phyloP scores from a whole-genome alignment of 1,284 basidiomycete species.

The Moniliella sp. region DNA sequence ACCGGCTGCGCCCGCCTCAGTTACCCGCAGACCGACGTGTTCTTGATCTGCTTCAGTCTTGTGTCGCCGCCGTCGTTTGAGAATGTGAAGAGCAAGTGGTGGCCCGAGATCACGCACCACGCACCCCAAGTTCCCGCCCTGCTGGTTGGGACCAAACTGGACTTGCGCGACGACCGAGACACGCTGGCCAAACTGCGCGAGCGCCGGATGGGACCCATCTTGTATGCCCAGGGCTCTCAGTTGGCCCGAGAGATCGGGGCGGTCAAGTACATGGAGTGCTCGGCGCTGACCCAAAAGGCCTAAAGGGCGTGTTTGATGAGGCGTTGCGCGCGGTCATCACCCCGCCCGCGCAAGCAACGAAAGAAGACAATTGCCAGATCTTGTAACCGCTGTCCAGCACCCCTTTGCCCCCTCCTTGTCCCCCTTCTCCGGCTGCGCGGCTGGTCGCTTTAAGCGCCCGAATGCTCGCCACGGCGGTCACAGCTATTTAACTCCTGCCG shows the following conservation, averaged over 20 bases:
- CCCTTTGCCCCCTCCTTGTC: too few relatives aligned
- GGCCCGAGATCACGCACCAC: slow-evolving; percentile 88
- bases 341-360: too few relatives aligned
- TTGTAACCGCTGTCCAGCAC: too few relatives aligned
- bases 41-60: slow-evolving; percentile 85
- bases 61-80: slow-evolving; percentile 78
- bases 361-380: too few relatives aligned
- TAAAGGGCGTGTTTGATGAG: slow-evolving; percentile 75
- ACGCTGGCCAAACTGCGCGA: slow-evolving; percentile 72
- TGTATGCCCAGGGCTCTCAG: slow-evolving; percentile 40
- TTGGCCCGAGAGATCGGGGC: slow-evolving; percentile 81
- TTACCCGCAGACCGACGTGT: slow-evolving; percentile 89
- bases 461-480: too few relatives aligned
- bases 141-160: slow-evolving; percentile 65
- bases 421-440: too few relatives aligned
- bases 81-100: slow-evolving; percentile 88
- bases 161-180: slow-evolving; percentile 65
- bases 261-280: slow-evolving; percentile 73
- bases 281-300: slow-evolving; percentile 66
- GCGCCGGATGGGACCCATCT: slow-evolving; percentile 67
- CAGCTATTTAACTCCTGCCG: too few relatives aligned
- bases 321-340: slow-evolving; percentile 45
- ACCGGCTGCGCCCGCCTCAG: slow-evolving; percentile 70
- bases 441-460: too few relatives aligned
- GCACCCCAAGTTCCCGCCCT: slow-evolving; percentile 79